Evolutionary conservation across 176 grass and related monocot species (phyloP).

Genomic region (Musa troglodytarum): DNA sequence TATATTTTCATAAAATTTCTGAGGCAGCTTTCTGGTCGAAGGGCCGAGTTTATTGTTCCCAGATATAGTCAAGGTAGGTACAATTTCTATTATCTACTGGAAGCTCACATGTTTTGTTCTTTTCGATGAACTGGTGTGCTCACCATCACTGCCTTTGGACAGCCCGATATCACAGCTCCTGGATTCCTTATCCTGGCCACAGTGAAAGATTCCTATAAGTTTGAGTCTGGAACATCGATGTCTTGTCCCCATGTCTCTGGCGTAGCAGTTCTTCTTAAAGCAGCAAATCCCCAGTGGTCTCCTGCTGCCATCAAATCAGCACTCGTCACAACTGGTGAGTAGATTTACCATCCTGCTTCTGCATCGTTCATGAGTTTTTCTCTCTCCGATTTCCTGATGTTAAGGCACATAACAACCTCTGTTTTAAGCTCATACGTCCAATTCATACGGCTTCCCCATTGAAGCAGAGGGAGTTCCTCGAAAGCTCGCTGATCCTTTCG

Average conservation of each 20-base stretch:
- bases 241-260: conserved; percentile 69
- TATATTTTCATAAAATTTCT: no score
- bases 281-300: conserved; percentile 55
- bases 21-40: conserved; percentile 48
- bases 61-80: conserved; percentile 52
- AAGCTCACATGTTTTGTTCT: background rate
- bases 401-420: no score
- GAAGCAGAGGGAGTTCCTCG: conserved; percentile 28
- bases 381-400: no score
- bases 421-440: conserved; percentile 6
- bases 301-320: conserved; percentile 75
- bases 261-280: conserved; percentile 54
- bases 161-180: conserved; percentile 64
- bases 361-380: no score
- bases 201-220: conserved; percentile 38
- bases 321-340: conserved; percentile 57
- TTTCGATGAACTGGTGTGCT: background rate
- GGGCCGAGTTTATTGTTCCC: conserved; percentile 56
- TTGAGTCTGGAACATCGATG: conserved; percentile 73
- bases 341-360: background rate
- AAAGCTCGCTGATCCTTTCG: conserved; percentile 43
- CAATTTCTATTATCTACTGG: background rate
- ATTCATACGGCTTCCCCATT: conserved; percentile 30
- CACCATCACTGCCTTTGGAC: background rate
- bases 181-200: conserved; percentile 65